Conservation (phyloP, 306 rosid genomes). For the Medicago truncatula region MtrunA17r5.0-ANR NC_053043.1:9166501-9167000, state of each 20-base stretch:
- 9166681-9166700: conserved; percentile 79
- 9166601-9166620: conserved; percentile 74
- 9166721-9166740: conserved; percentile 45
- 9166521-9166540: conserved; percentile 72
- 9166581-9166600: conserved; percentile 90
- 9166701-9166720: conserved; percentile 79
- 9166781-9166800: conserved; percentile 22
- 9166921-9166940: conserved; percentile 30
- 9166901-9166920: conserved; percentile 39
- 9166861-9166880: conserved; percentile 51
- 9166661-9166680: conserved; percentile 59
- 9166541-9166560: conserved; percentile 63
- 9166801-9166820: conserved; percentile 29
- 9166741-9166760: conserved; percentile 38
- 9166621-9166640: conserved; percentile 91
- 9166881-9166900: conserved; percentile 55
- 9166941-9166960: conserved; percentile 44
- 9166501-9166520: conserved; percentile 67
- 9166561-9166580: conserved; percentile 88
- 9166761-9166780: conserved; percentile 38
- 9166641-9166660: conserved; percentile 83
- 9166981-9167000: conserved; percentile 23
- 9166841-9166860: conserved; percentile 38
- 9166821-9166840: conserved; percentile 45
- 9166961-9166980: conserved; percentile 35